These are phyloP conservation scores for Macrolepiota albuminosa DNA, from an alignment of 768 basidiomycete genomes.

Conservation along the genomic window DNA sequence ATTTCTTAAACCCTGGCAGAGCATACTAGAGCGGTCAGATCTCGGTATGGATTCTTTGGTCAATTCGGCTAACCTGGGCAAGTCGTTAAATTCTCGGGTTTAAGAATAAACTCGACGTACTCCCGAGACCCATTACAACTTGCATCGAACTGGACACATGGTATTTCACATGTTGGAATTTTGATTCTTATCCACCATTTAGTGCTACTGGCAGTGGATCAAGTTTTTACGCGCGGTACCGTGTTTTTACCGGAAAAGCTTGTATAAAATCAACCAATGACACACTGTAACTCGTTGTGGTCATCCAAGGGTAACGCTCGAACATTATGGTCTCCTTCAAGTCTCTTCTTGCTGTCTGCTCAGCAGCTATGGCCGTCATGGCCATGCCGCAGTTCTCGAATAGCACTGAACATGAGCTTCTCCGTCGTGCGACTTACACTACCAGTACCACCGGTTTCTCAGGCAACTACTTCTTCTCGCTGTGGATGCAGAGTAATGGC, in stretches of 20 bases:
- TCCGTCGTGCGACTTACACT: neutral
- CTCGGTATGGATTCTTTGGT: neutral
- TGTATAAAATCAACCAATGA: neutral
- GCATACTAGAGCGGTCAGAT: neutral
- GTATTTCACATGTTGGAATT: neutral
- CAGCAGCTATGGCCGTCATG: slow-evolving; percentile 16
- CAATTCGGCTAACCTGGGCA: neutral
- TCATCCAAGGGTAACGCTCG: neutral
- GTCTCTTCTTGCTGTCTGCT: slow-evolving; percentile 14
- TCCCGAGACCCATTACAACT: neutral
- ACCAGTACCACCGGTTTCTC: slow-evolving; percentile 23
- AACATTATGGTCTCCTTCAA: slow-evolving; percentile 11
- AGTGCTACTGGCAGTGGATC: neutral
- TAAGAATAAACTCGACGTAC: neutral
- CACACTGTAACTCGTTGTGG: neutral
- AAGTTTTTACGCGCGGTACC: neutral
- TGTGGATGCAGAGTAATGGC: slow-evolving; percentile 28
- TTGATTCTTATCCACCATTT: neutral
- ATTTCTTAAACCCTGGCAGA: neutral
- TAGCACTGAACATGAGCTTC: slow-evolving; percentile 14
- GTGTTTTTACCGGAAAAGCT: neutral
- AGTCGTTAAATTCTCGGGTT: neutral
- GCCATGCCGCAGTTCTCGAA: slow-evolving; percentile 15
- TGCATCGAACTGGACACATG: neutral
- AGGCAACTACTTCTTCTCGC: slow-evolving; percentile 33